phyloP scores from a whole-genome alignment of 352 stramenopile genomes.

The Globisporangium parvum region DNA sequence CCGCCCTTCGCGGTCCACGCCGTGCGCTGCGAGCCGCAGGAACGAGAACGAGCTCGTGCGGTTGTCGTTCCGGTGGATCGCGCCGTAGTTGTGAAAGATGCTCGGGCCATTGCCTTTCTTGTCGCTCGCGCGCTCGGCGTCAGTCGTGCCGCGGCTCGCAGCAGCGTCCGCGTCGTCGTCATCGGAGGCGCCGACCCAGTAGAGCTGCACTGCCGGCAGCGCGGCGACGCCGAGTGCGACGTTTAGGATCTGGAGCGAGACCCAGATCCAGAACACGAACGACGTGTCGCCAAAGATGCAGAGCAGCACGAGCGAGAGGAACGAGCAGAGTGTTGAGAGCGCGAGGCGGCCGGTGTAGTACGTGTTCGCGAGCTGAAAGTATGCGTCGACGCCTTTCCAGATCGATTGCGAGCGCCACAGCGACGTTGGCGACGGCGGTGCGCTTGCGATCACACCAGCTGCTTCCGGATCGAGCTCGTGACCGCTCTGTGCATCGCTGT shows the following conservation, averaged over 20 bases:
- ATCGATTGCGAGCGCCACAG: conserved; percentile 4
- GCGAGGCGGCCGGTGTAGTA: conserved; percentile 63
- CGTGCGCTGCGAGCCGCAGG: conserved; percentile 39
- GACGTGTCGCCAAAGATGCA: conserved; percentile 24
- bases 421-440: neutral
- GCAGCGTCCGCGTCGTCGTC: conserved; percentile 2
- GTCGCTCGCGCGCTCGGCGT: conserved; percentile 1
- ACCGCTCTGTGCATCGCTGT: neutral
- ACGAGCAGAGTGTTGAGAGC: conserved; percentile 37
- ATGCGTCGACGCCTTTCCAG: conserved; percentile 35
- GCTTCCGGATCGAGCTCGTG: neutral
- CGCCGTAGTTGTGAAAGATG: conserved; percentile 14
- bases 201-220: conserved; percentile 41
- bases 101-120: conserved; percentile 1
- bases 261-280: conserved; percentile 39
- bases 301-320: conserved; percentile 35
- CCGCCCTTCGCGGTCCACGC: conserved; percentile 22
- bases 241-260: conserved; percentile 46
- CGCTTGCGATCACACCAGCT: neutral
- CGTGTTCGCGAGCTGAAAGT: conserved; percentile 59
- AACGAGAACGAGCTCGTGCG: conserved; percentile 45
- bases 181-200: conserved; percentile 11
- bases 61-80: conserved; percentile 17
- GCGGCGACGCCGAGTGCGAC: conserved; percentile 47
- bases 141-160: neutral